A percentile compares a stretch with the other conserved stretches of the same genome.
Conservation (phyloP, 495 filamentous ascomycete species). For the Sordaria brevicollis region DNA sequence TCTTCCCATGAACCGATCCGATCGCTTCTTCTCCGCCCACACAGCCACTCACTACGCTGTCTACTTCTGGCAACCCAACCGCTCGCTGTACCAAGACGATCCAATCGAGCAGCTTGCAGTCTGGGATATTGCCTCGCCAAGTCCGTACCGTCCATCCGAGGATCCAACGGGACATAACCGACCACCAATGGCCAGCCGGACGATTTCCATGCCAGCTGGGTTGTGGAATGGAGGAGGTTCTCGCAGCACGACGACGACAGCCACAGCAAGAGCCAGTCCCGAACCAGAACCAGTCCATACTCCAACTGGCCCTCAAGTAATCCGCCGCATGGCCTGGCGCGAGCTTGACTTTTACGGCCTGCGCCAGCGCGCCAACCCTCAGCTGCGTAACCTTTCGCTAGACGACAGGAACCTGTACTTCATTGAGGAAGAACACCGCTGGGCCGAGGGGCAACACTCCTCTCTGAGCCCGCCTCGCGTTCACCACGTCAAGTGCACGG, state of each 20-base stretch:
- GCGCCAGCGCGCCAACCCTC: constrained; percentile 46
- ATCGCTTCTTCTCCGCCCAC: constrained; percentile 58
- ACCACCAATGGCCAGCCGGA: constrained; percentile 10
- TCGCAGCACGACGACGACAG: not conserved
- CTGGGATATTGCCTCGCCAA: constrained; percentile 54
- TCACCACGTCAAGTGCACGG: constrained; percentile 38
- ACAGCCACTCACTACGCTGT: constrained; percentile 53
- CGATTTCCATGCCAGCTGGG: constrained; percentile 11
- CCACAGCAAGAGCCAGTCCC: not conserved
- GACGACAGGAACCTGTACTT: constrained; percentile 40
- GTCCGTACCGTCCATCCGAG: constrained; percentile 43
- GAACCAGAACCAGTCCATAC: not conserved
- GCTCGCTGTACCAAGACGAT: constrained; percentile 48
- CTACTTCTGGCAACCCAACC: constrained; percentile 57
- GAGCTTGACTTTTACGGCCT: constrained; percentile 48
- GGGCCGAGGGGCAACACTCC: constrained; percentile 35
- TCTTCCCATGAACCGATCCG: constrained; percentile 46
- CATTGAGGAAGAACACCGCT: constrained; percentile 39
- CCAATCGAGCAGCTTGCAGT: constrained; percentile 54
- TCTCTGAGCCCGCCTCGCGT: constrained; percentile 30
- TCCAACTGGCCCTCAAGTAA: constrained; percentile 36
- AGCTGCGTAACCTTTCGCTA: constrained; percentile 43
- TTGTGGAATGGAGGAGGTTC: constrained; percentile 14
- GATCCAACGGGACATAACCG: constrained; percentile 38
- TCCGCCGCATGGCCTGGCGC: constrained; percentile 44